Base-by-base conservation (phyloP, 108 stramenopile genomes). In the Cyclostephanos tholiformis region DNA sequence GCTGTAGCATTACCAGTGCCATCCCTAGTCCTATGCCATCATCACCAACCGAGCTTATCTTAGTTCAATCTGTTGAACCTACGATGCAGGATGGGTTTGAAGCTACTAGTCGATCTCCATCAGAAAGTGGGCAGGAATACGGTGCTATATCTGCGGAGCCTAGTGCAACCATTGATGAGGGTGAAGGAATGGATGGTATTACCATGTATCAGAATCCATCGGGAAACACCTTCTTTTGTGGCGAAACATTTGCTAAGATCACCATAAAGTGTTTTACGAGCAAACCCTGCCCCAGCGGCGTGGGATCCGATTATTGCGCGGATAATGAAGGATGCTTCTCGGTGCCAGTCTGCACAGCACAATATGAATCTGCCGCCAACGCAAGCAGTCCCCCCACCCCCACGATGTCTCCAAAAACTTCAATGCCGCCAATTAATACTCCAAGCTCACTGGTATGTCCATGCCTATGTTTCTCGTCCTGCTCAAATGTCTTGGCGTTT, bases 171-270 rank as follows among this genome's bases (percentile, higher is more conserved):
- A 36, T 43, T 29, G 65, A 35, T 38, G 13, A n/a, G 32, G 27
- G 14, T 0, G 23, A 20, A 22, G 55, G n/a, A 36, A 52, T 16
- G 16, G 30, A 14, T 1, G 25, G 25, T 49, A 38, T 48, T 35
- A 16, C 56, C 39, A 23, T 65, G 63, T 74, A 65, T 59, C 67
- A 64, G 26, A 80, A 80, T 51, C 79, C 79, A 20, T 51, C 23
- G 1, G 79, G 63, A 35, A 80, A 80, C 29, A 43, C 53, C 36
- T 80, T 56, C 53, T 80, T 80, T 43, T 80, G 79, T 39, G 79
- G 79, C 53, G 27, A 25, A 12, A 62, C 67, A 27, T 76, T 58
- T 27, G 68, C 63, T 46, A 51, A 38, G 12, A 64, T 76, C 49
- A 20, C 17, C 10, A 38, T 27, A 6, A 17, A 35, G 20, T 76